Conservation (phyloP, 2,329 filamentous ascomycete genomes). For the Talaromyces amestolkiae region DNA sequence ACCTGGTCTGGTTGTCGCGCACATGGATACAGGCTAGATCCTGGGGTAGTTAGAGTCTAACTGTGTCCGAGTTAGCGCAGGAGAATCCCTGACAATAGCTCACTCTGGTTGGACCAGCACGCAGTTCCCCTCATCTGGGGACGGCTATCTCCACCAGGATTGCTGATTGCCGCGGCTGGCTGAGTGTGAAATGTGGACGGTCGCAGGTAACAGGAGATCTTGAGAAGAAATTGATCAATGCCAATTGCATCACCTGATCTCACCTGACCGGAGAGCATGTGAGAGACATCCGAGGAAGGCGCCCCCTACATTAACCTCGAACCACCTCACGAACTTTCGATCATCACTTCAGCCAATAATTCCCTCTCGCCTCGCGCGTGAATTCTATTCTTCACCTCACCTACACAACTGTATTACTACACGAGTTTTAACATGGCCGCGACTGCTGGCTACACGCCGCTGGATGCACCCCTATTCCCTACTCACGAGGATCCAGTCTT, state of each 20-base stretch:
- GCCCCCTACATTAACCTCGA: neutral
- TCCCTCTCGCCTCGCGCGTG: neutral
- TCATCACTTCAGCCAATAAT: neutral
- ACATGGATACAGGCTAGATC: neutral
- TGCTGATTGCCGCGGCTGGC: neutral
- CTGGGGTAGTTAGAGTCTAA: neutral
- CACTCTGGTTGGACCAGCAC: neutral
- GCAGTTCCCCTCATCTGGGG: neutral
- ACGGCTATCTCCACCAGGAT: neutral
- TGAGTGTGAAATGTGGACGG: neutral
- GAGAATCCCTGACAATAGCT: neutral
- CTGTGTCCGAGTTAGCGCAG: neutral
- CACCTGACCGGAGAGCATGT: neutral
- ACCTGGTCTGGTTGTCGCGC: neutral
- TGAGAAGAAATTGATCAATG: neutral
- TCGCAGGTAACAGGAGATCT: neutral
- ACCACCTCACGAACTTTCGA: neutral
- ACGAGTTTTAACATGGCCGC: neutral
- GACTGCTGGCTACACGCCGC: slow-evolving; percentile 24
- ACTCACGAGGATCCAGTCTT: slow-evolving; percentile 49
- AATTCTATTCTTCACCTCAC: neutral
- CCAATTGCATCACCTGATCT: neutral
- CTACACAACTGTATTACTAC: no score
- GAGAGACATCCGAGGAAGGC: neutral
- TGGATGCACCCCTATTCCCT: slow-evolving; percentile 49